These are phyloP conservation scores for Sugiyamaella americana DNA, from an alignment of 805 yeast genomes.

Conservation along the genomic window DNA sequence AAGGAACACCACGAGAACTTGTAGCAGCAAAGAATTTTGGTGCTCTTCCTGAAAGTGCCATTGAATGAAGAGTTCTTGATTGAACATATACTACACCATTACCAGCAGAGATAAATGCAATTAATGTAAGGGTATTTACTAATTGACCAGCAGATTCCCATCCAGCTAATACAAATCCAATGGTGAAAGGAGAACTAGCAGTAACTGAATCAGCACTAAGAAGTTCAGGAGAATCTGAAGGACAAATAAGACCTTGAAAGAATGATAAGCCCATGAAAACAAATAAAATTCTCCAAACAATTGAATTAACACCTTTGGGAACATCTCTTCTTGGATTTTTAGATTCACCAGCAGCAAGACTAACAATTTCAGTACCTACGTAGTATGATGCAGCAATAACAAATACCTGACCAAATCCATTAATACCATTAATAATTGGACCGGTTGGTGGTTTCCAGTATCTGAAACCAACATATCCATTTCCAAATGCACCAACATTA, in stretches of 20 bases:
- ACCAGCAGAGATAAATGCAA: background rate
- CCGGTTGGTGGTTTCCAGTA: background rate
- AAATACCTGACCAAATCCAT: background rate
- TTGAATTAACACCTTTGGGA: background rate
- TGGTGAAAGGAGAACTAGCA: background rate
- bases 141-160: background rate
- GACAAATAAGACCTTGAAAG: background rate
- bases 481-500: background rate
- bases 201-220: background rate
- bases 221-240: background rate
- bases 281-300: background rate
- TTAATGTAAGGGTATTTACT: background rate
- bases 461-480: background rate
- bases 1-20: constrained; percentile 54
- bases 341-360: background rate
- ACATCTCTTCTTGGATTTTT: background rate
- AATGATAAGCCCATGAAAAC: background rate
- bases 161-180: background rate
- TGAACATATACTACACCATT: background rate
- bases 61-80: background rate
- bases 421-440: background rate
- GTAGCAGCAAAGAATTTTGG: background rate
- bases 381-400: background rate
- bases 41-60: background rate
- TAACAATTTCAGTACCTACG: background rate